Evolutionary conservation across 2,329 filamentous ascomycete genomes (phyloP), one percentile per base, ranked within the genome.

Genomic region (Aspergillus sp.): DNA sequence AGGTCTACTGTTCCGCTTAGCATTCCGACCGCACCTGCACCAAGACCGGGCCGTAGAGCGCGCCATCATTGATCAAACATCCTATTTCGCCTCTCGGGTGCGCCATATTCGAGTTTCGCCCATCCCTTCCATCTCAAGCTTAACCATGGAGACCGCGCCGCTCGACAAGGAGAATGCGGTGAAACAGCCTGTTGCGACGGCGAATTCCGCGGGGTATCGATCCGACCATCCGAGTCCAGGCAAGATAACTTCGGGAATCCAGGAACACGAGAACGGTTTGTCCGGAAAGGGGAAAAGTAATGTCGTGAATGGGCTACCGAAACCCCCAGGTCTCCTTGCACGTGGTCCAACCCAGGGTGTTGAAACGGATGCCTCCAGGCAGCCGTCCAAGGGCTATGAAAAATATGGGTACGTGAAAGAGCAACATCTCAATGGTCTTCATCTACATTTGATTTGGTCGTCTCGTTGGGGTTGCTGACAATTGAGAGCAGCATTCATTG

Each of bases 401-500:
- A 58, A 38, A 24, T 44, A 54, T 55, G 53, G 57, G 57, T 59
- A 55, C 48, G 57, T 59, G 20, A 13, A 6, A 12, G 26, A 48
- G 24, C 30, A n/a, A 26, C n/a, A 39, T 55, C 5, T 24, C 20
- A 15, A 17, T 7, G 5, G 34, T 15, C 15, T 36, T n/a, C 34
- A 15, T n/a, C n/a, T 36, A n/a, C 15, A n/a, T 15, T 36, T 36
- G 2, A n/a, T 6, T n/a, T n/a, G 34, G 34, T 36, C n/a, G 15
- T 36, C 13, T n/a, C 5, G 6, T n/a, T 36, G 34, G 17, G n/a
- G 20, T 41, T 22, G 42, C 58, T 60, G 48, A 63, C 44, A 44
- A 39, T 43, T 48, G 32, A 45, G 38, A 55, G 22, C 49, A 84
- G 88, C 39, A 90, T 97, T 66, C 86, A 89, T 61, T 97, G 91